phyloP scores from a whole-genome alignment of 2,329 filamentous ascomycete species.

The Leptodontidium sp. region DNA sequence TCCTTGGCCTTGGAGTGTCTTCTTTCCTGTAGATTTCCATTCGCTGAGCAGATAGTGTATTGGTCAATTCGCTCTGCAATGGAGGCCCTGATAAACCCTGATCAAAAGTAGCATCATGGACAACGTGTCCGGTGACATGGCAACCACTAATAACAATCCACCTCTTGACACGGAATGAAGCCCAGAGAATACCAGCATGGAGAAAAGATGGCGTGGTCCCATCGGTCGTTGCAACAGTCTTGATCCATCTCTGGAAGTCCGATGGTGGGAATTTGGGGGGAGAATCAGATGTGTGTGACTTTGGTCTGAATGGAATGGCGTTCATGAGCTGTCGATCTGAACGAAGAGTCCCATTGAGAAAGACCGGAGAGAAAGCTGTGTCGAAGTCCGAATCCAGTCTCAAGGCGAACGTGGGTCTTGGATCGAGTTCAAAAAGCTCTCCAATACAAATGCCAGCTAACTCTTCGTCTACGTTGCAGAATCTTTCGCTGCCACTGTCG shows the following conservation, averaged over 20 bases:
- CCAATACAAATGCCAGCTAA: conserved; percentile 60
- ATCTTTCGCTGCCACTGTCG: conserved; percentile 7
- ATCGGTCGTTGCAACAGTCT: conserved; percentile 48
- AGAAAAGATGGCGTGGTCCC: conserved; percentile 57
- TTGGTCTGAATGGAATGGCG: conserved; percentile 23
- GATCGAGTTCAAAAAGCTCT: conserved; percentile 77
- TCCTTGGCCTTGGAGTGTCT: conserved; percentile 12
- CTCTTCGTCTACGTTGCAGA: conserved; percentile 16
- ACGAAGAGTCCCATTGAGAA: conserved; percentile 72
- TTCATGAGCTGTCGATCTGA: conserved; percentile 43
- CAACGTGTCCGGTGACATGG: conserved; percentile 16
- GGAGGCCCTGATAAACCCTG: not conserved
- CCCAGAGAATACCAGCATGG: conserved; percentile 74
- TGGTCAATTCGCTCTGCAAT: conserved; percentile 7
- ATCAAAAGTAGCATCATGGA: not conserved
- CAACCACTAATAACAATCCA: conserved; percentile 71
- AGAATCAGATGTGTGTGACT: conserved; percentile 38
- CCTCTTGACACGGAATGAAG: conserved; percentile 70
- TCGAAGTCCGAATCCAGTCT: conserved; percentile 61
- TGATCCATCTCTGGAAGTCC: conserved; percentile 73
- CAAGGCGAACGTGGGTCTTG: conserved; percentile 77
- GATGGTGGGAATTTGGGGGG: conserved; percentile 54
- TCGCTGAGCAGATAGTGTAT: conserved; percentile 19
- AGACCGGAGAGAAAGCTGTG: conserved; percentile 66
- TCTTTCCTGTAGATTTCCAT: conserved; percentile 19